phyloP scores from a whole-genome alignment of 2,329 filamentous ascomycete species.

The Chaetothyriales sp. region DNA sequence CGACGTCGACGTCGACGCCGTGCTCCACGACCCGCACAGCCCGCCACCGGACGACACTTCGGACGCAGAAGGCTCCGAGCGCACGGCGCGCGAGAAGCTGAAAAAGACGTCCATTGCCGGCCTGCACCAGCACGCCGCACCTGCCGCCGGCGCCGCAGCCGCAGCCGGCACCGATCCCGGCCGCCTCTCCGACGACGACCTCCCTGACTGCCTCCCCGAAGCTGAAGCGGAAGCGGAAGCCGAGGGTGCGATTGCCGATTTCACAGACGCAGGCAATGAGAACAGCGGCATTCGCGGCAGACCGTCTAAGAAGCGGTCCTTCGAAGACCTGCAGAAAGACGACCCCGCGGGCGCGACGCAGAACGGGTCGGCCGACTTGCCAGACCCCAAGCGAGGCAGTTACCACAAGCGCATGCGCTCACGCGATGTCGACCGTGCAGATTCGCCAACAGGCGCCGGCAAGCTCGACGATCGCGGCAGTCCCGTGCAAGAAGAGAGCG shows the following conservation, averaged over 20 bases:
- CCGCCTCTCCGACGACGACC: constrained; percentile 10
- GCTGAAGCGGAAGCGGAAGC: constrained; percentile 16
- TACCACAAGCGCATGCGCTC: constrained; percentile 24
- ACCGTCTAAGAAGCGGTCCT: constrained; percentile 29
- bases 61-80: constrained; percentile 33
- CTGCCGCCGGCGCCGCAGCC: constrained; percentile 5
- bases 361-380: constrained; percentile 8
- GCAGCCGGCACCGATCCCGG: neutral
- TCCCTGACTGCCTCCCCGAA: constrained; percentile 20
- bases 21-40: constrained; percentile 5
- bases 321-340: constrained; percentile 28
- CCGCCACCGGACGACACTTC: constrained; percentile 10
- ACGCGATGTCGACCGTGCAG: constrained; percentile 17
- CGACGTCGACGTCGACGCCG: no score
- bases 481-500: constrained; percentile 16
- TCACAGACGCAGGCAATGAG: constrained; percentile 5
- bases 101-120: constrained; percentile 47
- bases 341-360: constrained; percentile 15
- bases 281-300: constrained; percentile 21
- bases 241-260: neutral
- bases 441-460: constrained; percentile 4
- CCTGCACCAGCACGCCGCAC: constrained; percentile 11
- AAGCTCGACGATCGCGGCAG: constrained; percentile 10
- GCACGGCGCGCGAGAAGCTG: constrained; percentile 46
- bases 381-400: constrained; percentile 12